Conservation (phyloP, 2,329 filamentous ascomycete genomes). For the Chaetomium sp. region DNA sequence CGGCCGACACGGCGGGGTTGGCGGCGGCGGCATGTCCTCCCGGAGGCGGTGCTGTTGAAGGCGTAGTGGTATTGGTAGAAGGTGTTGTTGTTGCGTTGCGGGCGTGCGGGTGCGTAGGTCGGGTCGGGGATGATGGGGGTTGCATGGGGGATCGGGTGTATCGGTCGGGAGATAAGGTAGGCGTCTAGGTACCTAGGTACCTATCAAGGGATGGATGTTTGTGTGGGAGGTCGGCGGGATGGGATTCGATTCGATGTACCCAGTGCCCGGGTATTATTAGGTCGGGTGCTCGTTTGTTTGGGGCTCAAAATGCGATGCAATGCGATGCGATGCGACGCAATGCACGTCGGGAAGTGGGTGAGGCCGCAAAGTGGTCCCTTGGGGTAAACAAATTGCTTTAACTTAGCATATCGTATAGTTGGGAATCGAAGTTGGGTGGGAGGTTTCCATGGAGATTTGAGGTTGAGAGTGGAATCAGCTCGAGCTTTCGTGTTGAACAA, state of each 20-base stretch:
- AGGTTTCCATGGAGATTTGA: neutral
- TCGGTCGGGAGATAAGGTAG: neutral
- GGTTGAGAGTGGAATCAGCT: constrained; percentile 1
- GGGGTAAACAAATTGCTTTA: neutral
- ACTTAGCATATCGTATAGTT: neutral
- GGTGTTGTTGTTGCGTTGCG: constrained; percentile 11
- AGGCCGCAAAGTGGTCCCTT: neutral
- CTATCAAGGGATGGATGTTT: neutral
- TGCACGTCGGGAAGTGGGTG: constrained; percentile 2
- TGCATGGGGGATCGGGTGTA: constrained; percentile 20
- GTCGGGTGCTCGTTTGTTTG: neutral
- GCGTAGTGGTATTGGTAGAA: neutral
- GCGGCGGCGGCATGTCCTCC: constrained; percentile 7
- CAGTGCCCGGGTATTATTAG: neutral
- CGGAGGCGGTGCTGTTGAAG: neutral
- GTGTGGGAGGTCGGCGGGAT: neutral
- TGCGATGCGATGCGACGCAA: constrained; percentile 6
- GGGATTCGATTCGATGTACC: neutral
- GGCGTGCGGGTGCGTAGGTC: constrained; percentile 11
- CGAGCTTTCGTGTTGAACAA: neutral
- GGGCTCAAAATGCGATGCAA: constrained; percentile 5
- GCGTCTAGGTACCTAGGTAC: neutral
- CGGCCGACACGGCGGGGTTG: constrained; percentile 36
- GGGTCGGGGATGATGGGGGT: constrained; percentile 22
- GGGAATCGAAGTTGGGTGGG: neutral